Evolutionary conservation across 306 rosid species (phyloP).

Genomic region (Malus asiatica): DNA sequence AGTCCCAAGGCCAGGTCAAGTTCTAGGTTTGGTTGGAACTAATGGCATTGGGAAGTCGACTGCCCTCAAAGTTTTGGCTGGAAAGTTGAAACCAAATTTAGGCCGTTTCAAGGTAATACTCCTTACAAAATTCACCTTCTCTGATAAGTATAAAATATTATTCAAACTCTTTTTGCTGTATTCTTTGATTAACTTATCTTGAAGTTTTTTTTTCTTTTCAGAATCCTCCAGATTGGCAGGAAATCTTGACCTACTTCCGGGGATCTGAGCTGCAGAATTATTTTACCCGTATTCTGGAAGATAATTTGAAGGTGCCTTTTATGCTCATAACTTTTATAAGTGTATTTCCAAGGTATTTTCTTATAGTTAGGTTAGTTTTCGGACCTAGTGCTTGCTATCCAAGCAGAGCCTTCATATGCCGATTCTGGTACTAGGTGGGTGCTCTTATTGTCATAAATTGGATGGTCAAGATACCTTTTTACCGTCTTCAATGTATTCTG

Average conservation of each 20-base stretch:
- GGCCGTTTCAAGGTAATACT: conserved; percentile 71
- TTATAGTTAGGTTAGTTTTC: not conserved
- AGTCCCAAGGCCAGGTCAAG: conserved; percentile 79
- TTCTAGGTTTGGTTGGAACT: conserved; percentile 78
- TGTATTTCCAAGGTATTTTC: not conserved
- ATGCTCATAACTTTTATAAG: not conserved
- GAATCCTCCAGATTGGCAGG: conserved; percentile 98
- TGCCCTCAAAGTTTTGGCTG: conserved; percentile 76
- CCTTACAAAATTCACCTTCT: not conserved
- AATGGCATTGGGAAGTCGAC: conserved; percentile 93
- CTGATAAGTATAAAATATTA: not conserved
- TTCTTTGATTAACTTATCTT: not conserved
- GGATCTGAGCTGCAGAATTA: conserved; percentile 95
- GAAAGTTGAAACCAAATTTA: conserved; percentile 70
- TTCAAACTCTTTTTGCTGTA: not conserved
- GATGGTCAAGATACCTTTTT: not conserved
- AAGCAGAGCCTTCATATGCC: not conserved
- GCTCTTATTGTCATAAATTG: not conserved
- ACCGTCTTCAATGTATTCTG: not conserved
- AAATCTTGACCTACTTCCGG: conserved; percentile 78
- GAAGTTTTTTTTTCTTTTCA: conserved; percentile 16
- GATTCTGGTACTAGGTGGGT: not conserved
- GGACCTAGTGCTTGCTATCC: not conserved
- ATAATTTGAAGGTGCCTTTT: conserved; percentile 63
- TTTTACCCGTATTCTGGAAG: conserved; percentile 88